phyloP scores from a whole-genome alignment of 352 stramenopile genomes.

The Pythium sukuiense region DNA sequence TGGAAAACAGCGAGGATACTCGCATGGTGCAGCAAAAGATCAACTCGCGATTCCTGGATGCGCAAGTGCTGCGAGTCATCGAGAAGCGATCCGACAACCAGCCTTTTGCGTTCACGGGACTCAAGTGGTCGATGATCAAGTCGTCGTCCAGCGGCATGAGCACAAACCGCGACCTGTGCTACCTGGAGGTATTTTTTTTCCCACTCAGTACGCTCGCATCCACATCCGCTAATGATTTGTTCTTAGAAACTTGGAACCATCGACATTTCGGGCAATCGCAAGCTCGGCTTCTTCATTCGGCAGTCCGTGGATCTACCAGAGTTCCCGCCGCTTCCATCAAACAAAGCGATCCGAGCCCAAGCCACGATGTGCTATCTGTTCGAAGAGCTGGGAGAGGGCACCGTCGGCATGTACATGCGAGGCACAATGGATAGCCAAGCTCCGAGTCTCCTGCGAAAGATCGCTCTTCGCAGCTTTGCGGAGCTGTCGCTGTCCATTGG shows the following conservation, averaged over 20 bases:
- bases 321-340: constrained; percentile 5
- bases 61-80: constrained; percentile 25
- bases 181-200: constrained; percentile 17
- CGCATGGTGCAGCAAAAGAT: constrained; percentile 18
- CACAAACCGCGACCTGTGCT: constrained; percentile 24
- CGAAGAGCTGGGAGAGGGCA: constrained; percentile 22
- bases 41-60: constrained; percentile 24
- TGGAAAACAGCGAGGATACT: constrained; percentile 25
- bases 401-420: constrained; percentile 28
- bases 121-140: constrained; percentile 27
- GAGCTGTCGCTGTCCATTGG: constrained; percentile 20
- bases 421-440: constrained; percentile 15
- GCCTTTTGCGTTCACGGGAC: constrained; percentile 23
- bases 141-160: constrained; percentile 19
- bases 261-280: constrained; percentile 14
- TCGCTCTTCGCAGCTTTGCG: constrained; percentile 20
- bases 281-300: constrained; percentile 27
- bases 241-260: constrained; percentile 24
- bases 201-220: too few relatives aligned
- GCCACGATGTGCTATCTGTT: constrained; percentile 30
- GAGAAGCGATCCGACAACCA: constrained; percentile 12
- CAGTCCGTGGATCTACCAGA: constrained; percentile 28
- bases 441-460: constrained; percentile 12
- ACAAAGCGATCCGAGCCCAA: constrained; percentile 12
- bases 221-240: neutral